Conservation (phyloP, 2,329 filamentous ascomycete species). For the Arthrocladium fulminans region DNA sequence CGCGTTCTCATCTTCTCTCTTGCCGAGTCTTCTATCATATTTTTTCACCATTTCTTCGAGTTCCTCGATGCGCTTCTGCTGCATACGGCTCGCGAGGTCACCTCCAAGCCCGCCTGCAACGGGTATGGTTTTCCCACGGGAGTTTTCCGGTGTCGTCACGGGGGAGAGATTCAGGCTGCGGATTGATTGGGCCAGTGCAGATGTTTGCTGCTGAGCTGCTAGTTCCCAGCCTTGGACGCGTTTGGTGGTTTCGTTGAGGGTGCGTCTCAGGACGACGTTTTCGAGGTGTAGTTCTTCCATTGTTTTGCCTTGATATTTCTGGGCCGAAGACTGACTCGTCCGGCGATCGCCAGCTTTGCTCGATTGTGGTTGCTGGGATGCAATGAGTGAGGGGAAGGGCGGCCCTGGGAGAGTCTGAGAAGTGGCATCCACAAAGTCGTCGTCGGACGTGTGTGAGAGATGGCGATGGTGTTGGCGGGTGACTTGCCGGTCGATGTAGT, state of each 20-base stretch:
- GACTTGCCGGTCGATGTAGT: constrained; percentile 38
- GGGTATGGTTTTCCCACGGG: constrained; percentile 18
- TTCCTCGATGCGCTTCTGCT: constrained; percentile 46
- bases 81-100: constrained; percentile 25
- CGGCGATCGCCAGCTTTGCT: background rate
- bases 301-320: constrained; percentile 49
- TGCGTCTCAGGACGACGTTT: constrained; percentile 74
- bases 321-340: constrained; percentile 10
- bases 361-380: background rate
- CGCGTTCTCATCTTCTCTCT: constrained; percentile 53
- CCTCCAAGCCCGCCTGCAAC: background rate
- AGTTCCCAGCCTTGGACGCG: constrained; percentile 90
- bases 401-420: constrained; percentile 45
- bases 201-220: constrained; percentile 76
- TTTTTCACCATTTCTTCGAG: constrained; percentile 58
- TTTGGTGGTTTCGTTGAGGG: constrained; percentile 76
- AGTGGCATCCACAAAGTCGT: constrained; percentile 82
- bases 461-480: constrained; percentile 27
- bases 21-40: constrained; percentile 53
- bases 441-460: constrained; percentile 58
- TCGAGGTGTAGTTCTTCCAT: constrained; percentile 83
- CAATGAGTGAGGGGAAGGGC: constrained; percentile 26
- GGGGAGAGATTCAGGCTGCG: constrained; percentile 37
- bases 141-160: constrained; percentile 20
- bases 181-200: constrained; percentile 77